Conservation (phyloP, 2,329 filamentous ascomycete species). For the Furcasterigmium furcatum region DNA sequence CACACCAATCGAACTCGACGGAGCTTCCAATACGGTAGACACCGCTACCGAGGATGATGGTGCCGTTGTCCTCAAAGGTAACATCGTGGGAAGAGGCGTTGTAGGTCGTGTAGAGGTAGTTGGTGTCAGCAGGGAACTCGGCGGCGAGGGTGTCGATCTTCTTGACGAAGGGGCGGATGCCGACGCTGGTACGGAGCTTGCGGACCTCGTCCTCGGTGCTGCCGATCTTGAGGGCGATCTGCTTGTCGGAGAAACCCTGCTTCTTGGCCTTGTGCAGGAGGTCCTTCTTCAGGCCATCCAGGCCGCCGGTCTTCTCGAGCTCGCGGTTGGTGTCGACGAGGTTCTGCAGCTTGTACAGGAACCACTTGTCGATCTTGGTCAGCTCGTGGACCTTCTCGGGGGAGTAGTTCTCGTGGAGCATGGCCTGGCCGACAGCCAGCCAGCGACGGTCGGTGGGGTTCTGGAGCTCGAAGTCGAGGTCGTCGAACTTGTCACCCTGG, state of each 20-base stretch:
- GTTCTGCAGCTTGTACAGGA: conserved; percentile 97
- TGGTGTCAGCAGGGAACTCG: conserved; percentile 91
- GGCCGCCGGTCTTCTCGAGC: conserved; percentile 77
- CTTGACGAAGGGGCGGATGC: conserved; percentile 94
- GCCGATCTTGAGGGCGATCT: conserved; percentile 84
- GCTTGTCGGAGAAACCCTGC: conserved; percentile 93
- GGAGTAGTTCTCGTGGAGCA: conserved; percentile 94
- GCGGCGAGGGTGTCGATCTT: conserved; percentile 97
- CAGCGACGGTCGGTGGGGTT: conserved; percentile 96
- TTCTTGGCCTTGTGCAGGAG: conserved; percentile 91
- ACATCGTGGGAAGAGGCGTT: conserved; percentile 94
- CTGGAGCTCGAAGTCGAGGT: conserved; percentile 83
- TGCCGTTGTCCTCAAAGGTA: conserved; percentile 87
- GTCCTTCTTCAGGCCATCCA: conserved; percentile 84
- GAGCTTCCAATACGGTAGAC: conserved; percentile 98
- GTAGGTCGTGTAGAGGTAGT: conserved; percentile 97
- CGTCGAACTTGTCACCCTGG: conserved; percentile 91
- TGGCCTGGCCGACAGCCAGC: conserved; percentile 95
- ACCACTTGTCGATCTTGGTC: conserved; percentile 99
- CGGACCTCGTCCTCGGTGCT: conserved; percentile 88
- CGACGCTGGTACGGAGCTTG: conserved; percentile 77
- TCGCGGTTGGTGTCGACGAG: conserved; percentile 88
- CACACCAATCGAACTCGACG: conserved; percentile 99
- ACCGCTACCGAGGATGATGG: conserved; percentile 85
- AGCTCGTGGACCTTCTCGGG: conserved; percentile 90